phyloP scores from a whole-genome alignment of 306 rosid genomes.

The Begonia loranthoides region DNA sequence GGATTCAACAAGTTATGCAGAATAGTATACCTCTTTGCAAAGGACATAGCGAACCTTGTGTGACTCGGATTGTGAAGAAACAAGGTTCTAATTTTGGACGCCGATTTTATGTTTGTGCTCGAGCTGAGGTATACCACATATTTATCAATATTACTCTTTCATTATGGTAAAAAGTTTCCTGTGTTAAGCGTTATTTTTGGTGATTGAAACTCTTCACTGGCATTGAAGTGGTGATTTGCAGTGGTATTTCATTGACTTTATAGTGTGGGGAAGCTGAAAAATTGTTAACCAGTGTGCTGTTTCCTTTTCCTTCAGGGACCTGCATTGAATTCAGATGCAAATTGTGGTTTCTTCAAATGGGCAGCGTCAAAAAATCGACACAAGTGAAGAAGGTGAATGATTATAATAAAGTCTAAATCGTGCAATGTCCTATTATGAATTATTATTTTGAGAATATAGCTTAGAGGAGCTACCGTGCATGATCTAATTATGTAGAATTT shows the following conservation, averaged over 20 bases:
- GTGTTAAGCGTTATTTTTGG: no score
- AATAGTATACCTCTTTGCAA: constrained; percentile 82
- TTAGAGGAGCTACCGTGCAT: no score
- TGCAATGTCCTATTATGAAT: no score
- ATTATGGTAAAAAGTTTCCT: no score
- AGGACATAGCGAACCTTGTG: constrained; percentile 74
- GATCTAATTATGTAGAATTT: no score
- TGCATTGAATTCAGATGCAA: constrained; percentile 80
- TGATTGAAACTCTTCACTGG: no score
- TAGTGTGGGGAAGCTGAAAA: not conserved
- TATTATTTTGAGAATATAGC: no score
- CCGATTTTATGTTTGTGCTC: constrained; percentile 63
- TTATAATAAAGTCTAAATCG: no score
- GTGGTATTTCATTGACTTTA: no score
- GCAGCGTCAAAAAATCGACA: constrained; percentile 70
- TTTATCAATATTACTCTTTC: no score
- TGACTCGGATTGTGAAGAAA: constrained; percentile 81
- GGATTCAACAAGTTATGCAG: constrained; percentile 87
- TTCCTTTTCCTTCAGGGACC: constrained; percentile 54
- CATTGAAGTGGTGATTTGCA: no score
- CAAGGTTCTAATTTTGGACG: constrained; percentile 77
- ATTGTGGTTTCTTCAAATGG: constrained; percentile 83
- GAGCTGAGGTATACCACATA: constrained; percentile 52
- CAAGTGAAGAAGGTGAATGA: constrained; percentile 15
- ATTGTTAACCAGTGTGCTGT: not conserved